Base-by-base conservation (phyloP, 768 basidiomycete species). In the Auriscalpium vulgare region DNA sequence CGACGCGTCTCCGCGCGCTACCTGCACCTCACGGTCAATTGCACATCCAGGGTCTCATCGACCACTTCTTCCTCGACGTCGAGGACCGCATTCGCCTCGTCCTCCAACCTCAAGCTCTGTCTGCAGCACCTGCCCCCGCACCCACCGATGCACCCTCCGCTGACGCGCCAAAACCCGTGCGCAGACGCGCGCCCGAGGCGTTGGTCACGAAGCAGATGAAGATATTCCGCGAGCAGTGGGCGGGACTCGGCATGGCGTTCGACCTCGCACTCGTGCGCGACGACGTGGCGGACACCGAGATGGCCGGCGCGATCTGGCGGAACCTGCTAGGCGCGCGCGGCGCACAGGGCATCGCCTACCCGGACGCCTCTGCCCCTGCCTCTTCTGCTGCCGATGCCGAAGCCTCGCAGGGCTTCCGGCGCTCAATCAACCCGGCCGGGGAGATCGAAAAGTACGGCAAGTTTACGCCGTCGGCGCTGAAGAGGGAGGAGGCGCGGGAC, bases 41-140 rank as follows among this genome's bases (percentile, higher is more conserved):
- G 57, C 88, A 88, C 72, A 78, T 87, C 61, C 88, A 95, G 71
- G 88, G 78, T 8, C 76, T 97, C 57, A 78, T 97, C 59, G 93
- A 95, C 69, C 93, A 97, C 72, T 97, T 95, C 74, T 98, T 97
- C 76, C 74, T 92, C 61, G 91, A 97, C 67, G 81, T 91, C 59
- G 95, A 97, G 66, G 88, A 90, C 66, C 87, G 93, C 54, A 83
- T 97, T 49, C 86, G 94, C 17, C 73, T 80, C 6, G 85, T 93
- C 45, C 68, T 69, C 46, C 75, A 75, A 19, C 71, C 71, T 10
- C 60, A 59, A 14, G 45, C 63, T 11, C 56, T n/a, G 16, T 49
- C 58, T 37, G 37, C 47, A 50, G 53, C 66, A n/a, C 61, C 61
- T 19, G 50, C 59, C 51, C 62, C 68, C n/a, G 60, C 62, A 16